Evolutionary conservation across 2,329 filamentous ascomycete genomes (phyloP), one percentile per base, ranked within the genome.

Genomic region (Colletotrichum sp.): DNA sequence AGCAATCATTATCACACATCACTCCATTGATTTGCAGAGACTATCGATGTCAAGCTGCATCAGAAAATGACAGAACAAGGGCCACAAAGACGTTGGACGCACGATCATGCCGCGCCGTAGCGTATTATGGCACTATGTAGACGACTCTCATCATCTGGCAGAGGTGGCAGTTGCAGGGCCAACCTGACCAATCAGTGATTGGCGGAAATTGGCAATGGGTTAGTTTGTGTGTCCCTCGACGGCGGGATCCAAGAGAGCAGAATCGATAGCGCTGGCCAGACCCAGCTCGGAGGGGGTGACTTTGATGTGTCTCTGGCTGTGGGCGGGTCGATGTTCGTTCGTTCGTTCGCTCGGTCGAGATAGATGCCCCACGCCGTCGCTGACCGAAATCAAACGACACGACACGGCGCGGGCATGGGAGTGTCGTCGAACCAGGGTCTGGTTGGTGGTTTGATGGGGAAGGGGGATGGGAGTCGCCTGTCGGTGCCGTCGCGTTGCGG

Each of bases 41-140:
- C 78, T 79, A 80, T 81, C 74, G 77, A 81, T 78, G 71, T 76
- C 65, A 59, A 77, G 73, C 65, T 60, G 63, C 66, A 26, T 16
- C 74, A 39, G 21, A 36, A 39, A 36, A 36, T 55, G 21, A 62
- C 28, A 36, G 55, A 44, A 34, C 30, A 39, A 24, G 57, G 44
- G 26, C 64, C 36, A 55, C 36, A 59, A 66, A 67, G 71, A 57
- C 49, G 39, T 75, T 52, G 24, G 62, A 39, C 26, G 66, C 28
- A 66, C 52, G 26, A 70, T 64, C 39, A 69, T 12, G 67, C 52
- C 28, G 65, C 67, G 52, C 24, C 49, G 49, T 26, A 30, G 49
- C 30, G 44, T 67, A 55, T 32, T 32, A 32, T 57, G 21, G 52
- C 21, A 57, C 30, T 65, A 65, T 62, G 67, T 55, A 64, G 64